Evolutionary conservation across 2,329 filamentous ascomycete genomes (phyloP).

Genomic region (Gyromitra esculenta): DNA sequence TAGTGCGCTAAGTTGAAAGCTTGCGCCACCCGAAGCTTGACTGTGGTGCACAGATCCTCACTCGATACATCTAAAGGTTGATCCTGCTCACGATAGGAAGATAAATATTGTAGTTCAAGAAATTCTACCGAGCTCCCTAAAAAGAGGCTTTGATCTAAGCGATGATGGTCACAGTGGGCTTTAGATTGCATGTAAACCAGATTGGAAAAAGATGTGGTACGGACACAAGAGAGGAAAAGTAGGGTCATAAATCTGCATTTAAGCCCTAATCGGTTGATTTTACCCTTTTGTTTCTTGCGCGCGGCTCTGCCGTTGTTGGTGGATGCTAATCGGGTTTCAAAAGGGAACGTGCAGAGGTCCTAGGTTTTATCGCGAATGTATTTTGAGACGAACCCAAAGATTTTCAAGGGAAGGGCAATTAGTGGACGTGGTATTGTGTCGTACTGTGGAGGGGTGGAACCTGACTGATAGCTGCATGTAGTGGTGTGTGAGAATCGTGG

Average conservation of each 20-base stretch:
- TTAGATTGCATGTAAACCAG: neutral
- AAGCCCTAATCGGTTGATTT: neutral
- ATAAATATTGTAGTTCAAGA: neutral
- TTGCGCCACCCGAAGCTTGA: conserved; percentile 20
- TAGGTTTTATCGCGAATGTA: neutral
- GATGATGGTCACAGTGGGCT: neutral
- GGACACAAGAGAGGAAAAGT: too few species aligned
- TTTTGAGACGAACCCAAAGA: too few species aligned
- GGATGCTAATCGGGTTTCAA: neutral
- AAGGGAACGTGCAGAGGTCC: neutral
- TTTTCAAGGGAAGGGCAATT: too few species aligned
- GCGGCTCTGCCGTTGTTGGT: neutral
- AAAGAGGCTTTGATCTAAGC: neutral
- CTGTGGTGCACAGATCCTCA: conserved; percentile 7
- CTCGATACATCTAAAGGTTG: conserved; percentile 2
- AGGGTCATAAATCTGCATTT: neutral
- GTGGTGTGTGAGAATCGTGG: too few species aligned
- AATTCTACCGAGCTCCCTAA: neutral
- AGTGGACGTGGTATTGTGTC: too few species aligned
- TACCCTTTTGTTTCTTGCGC: neutral
- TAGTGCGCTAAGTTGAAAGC: conserved; percentile 8
- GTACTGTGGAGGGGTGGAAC: too few species aligned
- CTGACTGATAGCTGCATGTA: too few species aligned
- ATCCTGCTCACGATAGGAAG: neutral
- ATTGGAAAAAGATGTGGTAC: neutral